These are phyloP conservation scores for Hypoxylon sp. DNA, from an alignment of 2,329 filamentous ascomycete species.

Conservation along the genomic window DNA sequence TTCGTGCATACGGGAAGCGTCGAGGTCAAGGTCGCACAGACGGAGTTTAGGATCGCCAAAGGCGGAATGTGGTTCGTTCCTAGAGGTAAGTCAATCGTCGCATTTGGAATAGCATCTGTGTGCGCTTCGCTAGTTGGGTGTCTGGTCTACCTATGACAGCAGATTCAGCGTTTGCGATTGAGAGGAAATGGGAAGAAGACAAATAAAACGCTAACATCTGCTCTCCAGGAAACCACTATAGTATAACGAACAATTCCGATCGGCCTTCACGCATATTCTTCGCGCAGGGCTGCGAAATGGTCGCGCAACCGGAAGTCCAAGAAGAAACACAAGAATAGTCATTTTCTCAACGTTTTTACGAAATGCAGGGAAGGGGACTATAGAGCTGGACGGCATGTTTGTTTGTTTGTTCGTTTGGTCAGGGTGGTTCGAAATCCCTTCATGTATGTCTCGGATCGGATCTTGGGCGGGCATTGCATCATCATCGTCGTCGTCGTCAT, in stretches of 20 bases:
- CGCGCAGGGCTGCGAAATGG: slow-evolving; percentile 82
- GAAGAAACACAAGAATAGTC: slow-evolving; percentile 25
- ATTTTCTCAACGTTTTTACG: slow-evolving; percentile 4
- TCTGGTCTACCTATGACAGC: neutral
- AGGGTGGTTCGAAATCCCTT: slow-evolving; percentile 12
- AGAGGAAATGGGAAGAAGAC: too few relatives aligned
- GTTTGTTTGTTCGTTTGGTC: neutral
- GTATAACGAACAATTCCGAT: slow-evolving; percentile 85
- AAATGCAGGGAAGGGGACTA: neutral
- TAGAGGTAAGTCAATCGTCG: slow-evolving; percentile 75
- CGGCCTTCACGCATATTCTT: slow-evolving; percentile 87
- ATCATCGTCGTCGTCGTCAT: slow-evolving; percentile 9
- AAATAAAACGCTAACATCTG: slow-evolving; percentile 9
- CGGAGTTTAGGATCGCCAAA: slow-evolving; percentile 84
- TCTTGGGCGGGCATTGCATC: slow-evolving; percentile 24
- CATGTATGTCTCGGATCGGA: slow-evolving; percentile 15
- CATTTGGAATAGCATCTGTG: neutral
- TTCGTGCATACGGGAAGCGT: slow-evolving; percentile 90
- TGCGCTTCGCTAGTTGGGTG: neutral
- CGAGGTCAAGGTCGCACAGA: slow-evolving; percentile 81
- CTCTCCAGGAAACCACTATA: slow-evolving; percentile 87
- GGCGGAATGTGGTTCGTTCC: slow-evolving; percentile 96
- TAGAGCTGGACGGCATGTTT: slow-evolving; percentile 14
- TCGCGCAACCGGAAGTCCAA: slow-evolving; percentile 45
- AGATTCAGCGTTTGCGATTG: neutral